These are phyloP conservation scores for Aspergillus sp. DNA, from an alignment of 2,329 filamentous ascomycete species.

Conservation along the genomic window DNA sequence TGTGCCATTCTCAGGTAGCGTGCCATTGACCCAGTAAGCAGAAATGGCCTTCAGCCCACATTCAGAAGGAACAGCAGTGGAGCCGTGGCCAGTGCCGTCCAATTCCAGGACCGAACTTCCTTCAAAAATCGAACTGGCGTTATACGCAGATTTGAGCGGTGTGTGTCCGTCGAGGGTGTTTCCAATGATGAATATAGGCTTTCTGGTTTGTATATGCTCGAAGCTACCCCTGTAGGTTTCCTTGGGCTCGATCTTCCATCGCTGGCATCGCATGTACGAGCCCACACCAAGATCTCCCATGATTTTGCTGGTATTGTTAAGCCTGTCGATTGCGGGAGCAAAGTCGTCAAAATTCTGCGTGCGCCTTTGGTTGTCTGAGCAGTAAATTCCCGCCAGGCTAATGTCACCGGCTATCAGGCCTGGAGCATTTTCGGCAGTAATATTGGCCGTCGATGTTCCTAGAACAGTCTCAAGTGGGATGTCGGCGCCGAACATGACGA, in stretches of 20 bases:
- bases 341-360: background rate
- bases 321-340: background rate
- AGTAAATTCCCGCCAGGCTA: constrained; percentile 1
- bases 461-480: background rate
- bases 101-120: constrained; percentile 27
- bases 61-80: background rate
- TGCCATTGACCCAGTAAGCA: constrained; percentile 8
- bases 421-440: background rate
- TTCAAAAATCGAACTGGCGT: constrained; percentile 23
- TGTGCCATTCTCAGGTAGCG: constrained; percentile 1
- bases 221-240: constrained; percentile 15
- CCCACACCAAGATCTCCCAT: constrained; percentile 2
- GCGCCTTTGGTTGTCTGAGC: constrained; percentile 4
- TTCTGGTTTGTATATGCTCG: constrained; percentile 20
- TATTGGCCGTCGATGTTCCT: background rate
- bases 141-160: constrained; percentile 22
- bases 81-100: constrained; percentile 20
- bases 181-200: constrained; percentile 27
- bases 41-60: constrained; percentile 2
- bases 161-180: constrained; percentile 27
- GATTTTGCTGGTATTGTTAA: background rate
- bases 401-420: background rate
- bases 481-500: background rate
- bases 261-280: constrained; percentile 8
- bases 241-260: constrained; percentile 14